Base-by-base conservation (phyloP, 1,284 basidiomycete genomes). In the Abortiporus biennis region DNA sequence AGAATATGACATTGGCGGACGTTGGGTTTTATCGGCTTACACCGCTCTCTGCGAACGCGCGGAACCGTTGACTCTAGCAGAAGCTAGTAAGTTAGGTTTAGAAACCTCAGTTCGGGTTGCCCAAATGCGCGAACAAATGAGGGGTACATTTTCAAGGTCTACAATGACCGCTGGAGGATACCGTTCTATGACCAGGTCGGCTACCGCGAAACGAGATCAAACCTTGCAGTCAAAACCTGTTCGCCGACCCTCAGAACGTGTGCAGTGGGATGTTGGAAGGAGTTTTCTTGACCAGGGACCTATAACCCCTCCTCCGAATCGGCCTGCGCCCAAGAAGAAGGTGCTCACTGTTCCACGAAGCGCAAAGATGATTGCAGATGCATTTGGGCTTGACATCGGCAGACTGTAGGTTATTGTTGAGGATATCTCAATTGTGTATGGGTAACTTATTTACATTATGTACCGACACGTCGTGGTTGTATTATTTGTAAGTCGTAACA, bases 51-150 rank as follows among this genome's bases (percentile, higher is more conserved):
- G 54, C 46, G 47, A 51, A 16, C 53, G 61, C 4, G 22, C 47
- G 1, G 48, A 54, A 5, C 53, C 59, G 3, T 47, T 64, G 15
- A 46, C 47, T 17, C 3, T 59, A 3, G 50, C 51, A 8, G 62
- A 64, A 42, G 61, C 53, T 4, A n/a, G 39, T 0, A 47, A 47
- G 4, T 47, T 64, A 3, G 61, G 62, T 0, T 43, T 61, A 15
- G 55, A 60, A 16, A 54, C 48, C 1, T 40, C 50, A 1, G 27
- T 53, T 25, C 53, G 48, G 27, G 45, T 63, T 34, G 51, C 52
- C 5, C 54, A 49, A 36, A 39, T 56, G 19, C 50, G 57, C 21
- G 55, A 57, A 40, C 52, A 47, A 42, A 38, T 57, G 13, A 48
- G 51, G 4, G 42, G 40, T 20, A 38, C 47, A 19, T n/a, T n/a